A percentile compares a stretch with the other conserved stretches of the same genome.
These are phyloP conservation scores for Xylaria sp. DNA, from an alignment of 2,329 filamentous ascomycete species.

Conservation along the genomic window DNA sequence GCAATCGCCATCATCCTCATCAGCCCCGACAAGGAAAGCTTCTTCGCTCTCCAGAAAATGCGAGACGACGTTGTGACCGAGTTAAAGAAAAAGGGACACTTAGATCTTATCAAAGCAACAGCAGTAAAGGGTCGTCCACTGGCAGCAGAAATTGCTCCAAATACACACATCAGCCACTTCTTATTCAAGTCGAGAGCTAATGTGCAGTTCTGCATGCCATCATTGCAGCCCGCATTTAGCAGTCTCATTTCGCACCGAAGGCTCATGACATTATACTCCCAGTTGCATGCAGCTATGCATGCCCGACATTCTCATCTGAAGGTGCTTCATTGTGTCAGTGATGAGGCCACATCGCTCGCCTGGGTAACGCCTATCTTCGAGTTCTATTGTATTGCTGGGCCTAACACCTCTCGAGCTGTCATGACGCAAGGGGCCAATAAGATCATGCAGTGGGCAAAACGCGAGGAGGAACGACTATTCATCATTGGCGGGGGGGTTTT, in stretches of 20 bases:
- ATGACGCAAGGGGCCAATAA: conserved; percentile 88
- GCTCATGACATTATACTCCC: conserved; percentile 85
- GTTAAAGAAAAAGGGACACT: conserved; percentile 78
- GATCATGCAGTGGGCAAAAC: conserved; percentile 89
- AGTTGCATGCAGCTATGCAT: conserved; percentile 86
- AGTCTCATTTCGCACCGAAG: conserved; percentile 69
- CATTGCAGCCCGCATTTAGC: conserved; percentile 75
- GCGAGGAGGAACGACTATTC: conserved; percentile 93
- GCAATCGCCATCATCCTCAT: conserved; percentile 94
- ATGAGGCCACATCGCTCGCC: conserved; percentile 81
- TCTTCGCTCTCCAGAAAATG: conserved; percentile 86
- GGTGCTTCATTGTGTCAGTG: conserved; percentile 80
- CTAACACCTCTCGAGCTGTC: conserved; percentile 69
- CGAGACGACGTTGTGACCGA: conserved; percentile 71
- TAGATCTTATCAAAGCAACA: conserved; percentile 78
- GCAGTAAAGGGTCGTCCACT: conserved; percentile 76
- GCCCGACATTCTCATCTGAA: conserved; percentile 85
- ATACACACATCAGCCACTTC: conserved; percentile 86
- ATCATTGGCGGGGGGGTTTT: conserved; percentile 97
- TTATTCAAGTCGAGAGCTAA: conserved; percentile 94
- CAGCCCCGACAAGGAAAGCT: conserved; percentile 90
- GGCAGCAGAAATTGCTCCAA: conserved; percentile 80
- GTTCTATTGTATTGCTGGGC: conserved; percentile 92
- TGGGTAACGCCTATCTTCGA: conserved; percentile 95
- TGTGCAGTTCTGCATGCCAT: conserved; percentile 94